Evolutionary conservation across 495 filamentous ascomycete species (phyloP), one percentile per base, ranked within the genome.

Genomic region (Parachaetomium inaequale): DNA sequence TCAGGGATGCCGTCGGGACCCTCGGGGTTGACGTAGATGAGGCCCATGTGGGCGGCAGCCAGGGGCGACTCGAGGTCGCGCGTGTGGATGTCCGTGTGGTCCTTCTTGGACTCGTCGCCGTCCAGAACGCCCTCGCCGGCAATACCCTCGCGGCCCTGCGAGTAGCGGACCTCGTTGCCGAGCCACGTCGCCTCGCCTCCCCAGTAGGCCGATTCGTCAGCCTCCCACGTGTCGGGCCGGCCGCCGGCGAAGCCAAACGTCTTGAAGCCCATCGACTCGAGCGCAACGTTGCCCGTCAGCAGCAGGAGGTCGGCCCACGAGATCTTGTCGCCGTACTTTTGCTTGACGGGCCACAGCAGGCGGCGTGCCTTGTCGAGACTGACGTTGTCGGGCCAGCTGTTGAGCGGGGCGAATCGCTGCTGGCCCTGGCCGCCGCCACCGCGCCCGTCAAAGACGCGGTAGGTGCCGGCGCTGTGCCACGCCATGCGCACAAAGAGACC

Each of bases 301-400:
- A 90, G 78, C 38, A 87, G 61, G 64, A 90, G 73, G 68, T 90
- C 87, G 28, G 86, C 85, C 87, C 87, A 90, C 5, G 87, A 90
- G 71, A 90, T 87, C 80, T 88, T 89, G 81, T 83, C 82, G 71
- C 87, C 87, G 68, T 90, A 90, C 80, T 90, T 90, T 67, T 89
- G 86, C 79, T 90, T 90, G 76, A 90, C 84, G 67, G 87, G 87
- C 87, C 87, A 90, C 56, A 90, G 74, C 61, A 90, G 82, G 63
- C 87, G 87, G 55, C 87, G 87, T 38, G 86, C 87, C 82, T 90
- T 90, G 82, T 90, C 87, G 52, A 90, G 81, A 66, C 79, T 84
- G 63, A 85, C 86, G 64, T 90, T 90, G 76, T 90, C 87, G 59
- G 87, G 87, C 87, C 87, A 90, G 78, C 84, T 87, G 85, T 90